Conservation (phyloP, 2,329 filamentous ascomycete species). For the Botryosphaeria dothidea region DNA sequence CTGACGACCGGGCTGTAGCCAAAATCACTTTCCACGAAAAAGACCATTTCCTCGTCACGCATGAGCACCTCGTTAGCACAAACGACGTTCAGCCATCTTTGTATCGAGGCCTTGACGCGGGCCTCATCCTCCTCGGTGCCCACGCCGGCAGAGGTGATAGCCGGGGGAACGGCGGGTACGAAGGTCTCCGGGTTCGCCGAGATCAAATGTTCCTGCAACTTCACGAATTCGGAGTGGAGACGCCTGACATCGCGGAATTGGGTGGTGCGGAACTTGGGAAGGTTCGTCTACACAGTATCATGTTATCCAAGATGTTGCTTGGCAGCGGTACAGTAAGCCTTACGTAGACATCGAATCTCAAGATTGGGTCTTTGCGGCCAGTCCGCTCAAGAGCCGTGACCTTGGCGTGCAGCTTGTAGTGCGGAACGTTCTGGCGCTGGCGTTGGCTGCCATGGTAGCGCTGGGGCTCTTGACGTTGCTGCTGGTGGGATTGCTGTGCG, state of each 20-base stretch:
- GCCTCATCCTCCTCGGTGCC: constrained; percentile 95
- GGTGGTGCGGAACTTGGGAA: constrained; percentile 96
- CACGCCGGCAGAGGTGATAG: constrained; percentile 89
- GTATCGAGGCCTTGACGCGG: constrained; percentile 84
- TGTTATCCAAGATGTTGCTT: background rate
- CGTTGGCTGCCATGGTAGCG: constrained; percentile 49
- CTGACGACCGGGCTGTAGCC: constrained; percentile 95
- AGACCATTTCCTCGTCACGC: constrained; percentile 92
- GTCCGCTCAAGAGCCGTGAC: constrained; percentile 91
- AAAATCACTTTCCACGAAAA: constrained; percentile 99
- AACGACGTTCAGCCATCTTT: constrained; percentile 93
- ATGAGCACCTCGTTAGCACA: constrained; percentile 91
- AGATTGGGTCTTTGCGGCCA: constrained; percentile 91
- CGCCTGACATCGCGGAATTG: constrained; percentile 97
- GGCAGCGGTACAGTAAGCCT: constrained; percentile 31
- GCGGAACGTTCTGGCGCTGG: constrained; percentile 54
- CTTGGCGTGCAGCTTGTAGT: constrained; percentile 89
- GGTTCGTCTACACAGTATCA: constrained; percentile 72
- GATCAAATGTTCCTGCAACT: constrained; percentile 93
- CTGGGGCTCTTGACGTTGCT: constrained; percentile 44
- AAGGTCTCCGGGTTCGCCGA: constrained; percentile 96
- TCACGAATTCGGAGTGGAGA: constrained; percentile 92
- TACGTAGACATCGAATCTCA: constrained; percentile 97
- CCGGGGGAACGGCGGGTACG: constrained; percentile 90
- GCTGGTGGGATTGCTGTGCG: constrained; percentile 36